Evolutionary conservation across 371 early-diverging fungal species (phyloP), one percentile per base, ranked within the genome.

Genomic region (Mucor saturninus): DNA sequence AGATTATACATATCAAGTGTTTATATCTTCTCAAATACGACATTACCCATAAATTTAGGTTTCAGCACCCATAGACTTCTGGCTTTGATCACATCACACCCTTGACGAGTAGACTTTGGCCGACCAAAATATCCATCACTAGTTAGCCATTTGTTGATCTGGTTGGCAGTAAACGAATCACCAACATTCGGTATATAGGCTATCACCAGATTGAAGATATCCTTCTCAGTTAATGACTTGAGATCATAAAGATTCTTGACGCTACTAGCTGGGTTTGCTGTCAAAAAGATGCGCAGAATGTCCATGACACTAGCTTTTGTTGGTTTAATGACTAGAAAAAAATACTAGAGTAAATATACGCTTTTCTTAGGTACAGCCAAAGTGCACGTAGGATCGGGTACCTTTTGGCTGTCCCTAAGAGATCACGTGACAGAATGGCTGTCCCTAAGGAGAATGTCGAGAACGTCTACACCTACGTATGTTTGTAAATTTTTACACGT

Each of bases 231-330:
- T 56, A 56, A 56, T 56, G 56, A 56, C 56, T 56, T 56, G 56
- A 56, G 56, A 56, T 56, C 43, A 56, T 56, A 56, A 56, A 26
- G 29, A 56, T 56, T 56, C 56, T 56, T 56, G 56, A 42, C 56
- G 43, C 56, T 56, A 56, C 56, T 28, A 56, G 56, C 56, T 56
- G 56, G 56, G 56, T 56, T 56, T 56, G 56, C 56, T 56, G 56
- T 56, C 56, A 56, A 56, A 56, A 56, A 56, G 56, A 56, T 56
- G 56, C 56, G 56, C 56, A 56, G 56, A 56, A 56, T 42, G 56
- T 56, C 56, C 56, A 56, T 56, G 56, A 56, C 43, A 56, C 56
- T 56, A 56, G 40, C 56, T 56, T 56, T 56, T 56, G 56, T 43
- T 56, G 56, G 56, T 42, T 56, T 56, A 56, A 56, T 56, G 56